Evolutionary conservation across 108 stramenopile species (phyloP).

Genomic region (Cyclotella kingstonii): DNA sequence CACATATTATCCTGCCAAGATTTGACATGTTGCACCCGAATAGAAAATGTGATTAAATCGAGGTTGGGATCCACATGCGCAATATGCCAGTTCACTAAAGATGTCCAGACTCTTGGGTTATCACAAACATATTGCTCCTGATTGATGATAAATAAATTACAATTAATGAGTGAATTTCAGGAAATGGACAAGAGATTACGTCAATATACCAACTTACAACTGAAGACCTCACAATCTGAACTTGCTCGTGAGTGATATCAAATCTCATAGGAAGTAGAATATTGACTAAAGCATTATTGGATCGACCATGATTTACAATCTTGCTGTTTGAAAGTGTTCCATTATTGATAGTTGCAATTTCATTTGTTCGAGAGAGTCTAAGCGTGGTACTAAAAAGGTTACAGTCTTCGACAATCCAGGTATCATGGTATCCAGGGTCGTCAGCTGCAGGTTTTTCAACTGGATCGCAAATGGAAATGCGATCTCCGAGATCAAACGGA

Average conservation of each 20-base stretch:
- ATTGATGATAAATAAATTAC: not conserved
- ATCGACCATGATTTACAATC: conserved; percentile 73
- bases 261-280: conserved; percentile 45
- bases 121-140: conserved; percentile 61
- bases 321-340: conserved; percentile 47
- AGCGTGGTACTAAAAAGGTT: conserved; percentile 71
- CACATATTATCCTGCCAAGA: conserved; percentile 63
- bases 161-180: not conserved
- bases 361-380: conserved; percentile 61
- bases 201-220: conserved; percentile 1
- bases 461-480: conserved; percentile 63
- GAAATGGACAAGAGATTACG: not conserved
- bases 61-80: conserved; percentile 50
- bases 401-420: conserved; percentile 84
- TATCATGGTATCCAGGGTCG: conserved; percentile 32
- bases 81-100: conserved; percentile 53
- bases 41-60: conserved; percentile 39
- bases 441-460: conserved; percentile 21
- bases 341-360: conserved; percentile 73
- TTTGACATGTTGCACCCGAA: conserved; percentile 57
- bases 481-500: conserved; percentile 82
- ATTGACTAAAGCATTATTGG: conserved; percentile 57
- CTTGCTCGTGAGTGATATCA: conserved; percentile 48
- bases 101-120: conserved; percentile 62
- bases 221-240: conserved; percentile 53